phyloP scores from a whole-genome alignment of 192 early-diverging fungal species.

The Podila epigama region DNA sequence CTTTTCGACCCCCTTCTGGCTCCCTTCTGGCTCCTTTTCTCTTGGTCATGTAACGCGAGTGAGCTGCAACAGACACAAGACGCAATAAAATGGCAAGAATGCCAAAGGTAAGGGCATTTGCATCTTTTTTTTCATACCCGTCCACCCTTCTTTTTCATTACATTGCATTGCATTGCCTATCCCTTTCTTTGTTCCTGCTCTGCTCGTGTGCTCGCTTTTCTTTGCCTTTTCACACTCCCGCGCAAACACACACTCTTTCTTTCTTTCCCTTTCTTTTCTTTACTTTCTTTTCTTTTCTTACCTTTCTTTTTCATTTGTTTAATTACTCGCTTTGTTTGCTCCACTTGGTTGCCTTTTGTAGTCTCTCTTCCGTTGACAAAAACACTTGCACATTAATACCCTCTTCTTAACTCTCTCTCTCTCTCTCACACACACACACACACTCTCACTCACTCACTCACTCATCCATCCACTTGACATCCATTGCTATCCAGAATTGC shows the following conservation, averaged over 20 bases:
- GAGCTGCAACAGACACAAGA: too few relatives aligned
- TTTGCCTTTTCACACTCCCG: background rate
- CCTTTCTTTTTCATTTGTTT: background rate
- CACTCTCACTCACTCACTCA: too few relatives aligned
- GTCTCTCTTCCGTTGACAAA: background rate
- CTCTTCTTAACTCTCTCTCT: background rate
- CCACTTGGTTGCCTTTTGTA: background rate
- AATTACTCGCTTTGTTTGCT: background rate
- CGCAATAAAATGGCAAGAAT: too few relatives aligned
- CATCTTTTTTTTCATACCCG: too few relatives aligned
- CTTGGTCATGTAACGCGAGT: too few relatives aligned
- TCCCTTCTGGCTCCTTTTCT: too few relatives aligned
- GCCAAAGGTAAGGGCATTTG: too few relatives aligned
- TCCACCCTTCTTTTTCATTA: background rate
- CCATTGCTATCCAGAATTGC: too few relatives aligned
- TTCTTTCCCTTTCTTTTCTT: background rate
- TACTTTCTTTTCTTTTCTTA: background rate
- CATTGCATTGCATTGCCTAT: background rate
- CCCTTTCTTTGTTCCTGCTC: background rate
- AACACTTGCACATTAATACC: background rate
- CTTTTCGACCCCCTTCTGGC: too few relatives aligned
- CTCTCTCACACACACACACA: background rate
- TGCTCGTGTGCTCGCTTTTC: conserved; percentile 4
- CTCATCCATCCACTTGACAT: background rate
- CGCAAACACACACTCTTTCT: background rate